These are phyloP conservation scores for Spizellomyces sp. DNA, from an alignment of 192 early-diverging fungal species.

Conservation along the genomic window DNA sequence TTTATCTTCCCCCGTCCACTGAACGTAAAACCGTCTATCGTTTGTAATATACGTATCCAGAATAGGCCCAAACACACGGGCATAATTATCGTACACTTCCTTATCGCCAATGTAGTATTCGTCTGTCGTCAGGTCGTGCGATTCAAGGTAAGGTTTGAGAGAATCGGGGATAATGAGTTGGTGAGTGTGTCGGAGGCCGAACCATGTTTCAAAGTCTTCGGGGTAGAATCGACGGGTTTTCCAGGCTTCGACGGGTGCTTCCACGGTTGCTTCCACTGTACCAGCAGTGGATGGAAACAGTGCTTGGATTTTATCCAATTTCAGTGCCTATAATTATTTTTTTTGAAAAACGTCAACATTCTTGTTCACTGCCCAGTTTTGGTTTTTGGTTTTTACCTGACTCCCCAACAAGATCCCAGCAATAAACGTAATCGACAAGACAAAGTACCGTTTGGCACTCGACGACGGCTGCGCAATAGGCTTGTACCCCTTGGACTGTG, in stretches of 20 bases:
- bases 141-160: not conserved
- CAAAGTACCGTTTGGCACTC: not conserved
- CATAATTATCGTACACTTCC: constrained; percentile 6
- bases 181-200: not conserved
- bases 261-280: not conserved
- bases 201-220: not conserved
- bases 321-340: no score
- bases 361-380: no score
- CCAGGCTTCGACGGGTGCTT: not conserved
- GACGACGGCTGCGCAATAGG: not conserved
- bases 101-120: not conserved
- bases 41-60: constrained; percentile 3
- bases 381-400: no score
- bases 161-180: not conserved
- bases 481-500: no score
- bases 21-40: constrained; percentile 31
- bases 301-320: no score
- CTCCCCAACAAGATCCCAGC: not conserved
- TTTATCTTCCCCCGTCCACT: constrained; percentile 20
- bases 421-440: not conserved
- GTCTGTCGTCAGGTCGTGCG: not conserved
- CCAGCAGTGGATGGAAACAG: no score
- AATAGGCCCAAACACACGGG: not conserved
- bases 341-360: no score
- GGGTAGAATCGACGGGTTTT: constrained; percentile 4